Conservation (phyloP, 805 yeast genomes). For the Candida sakaeoensis region DNA sequence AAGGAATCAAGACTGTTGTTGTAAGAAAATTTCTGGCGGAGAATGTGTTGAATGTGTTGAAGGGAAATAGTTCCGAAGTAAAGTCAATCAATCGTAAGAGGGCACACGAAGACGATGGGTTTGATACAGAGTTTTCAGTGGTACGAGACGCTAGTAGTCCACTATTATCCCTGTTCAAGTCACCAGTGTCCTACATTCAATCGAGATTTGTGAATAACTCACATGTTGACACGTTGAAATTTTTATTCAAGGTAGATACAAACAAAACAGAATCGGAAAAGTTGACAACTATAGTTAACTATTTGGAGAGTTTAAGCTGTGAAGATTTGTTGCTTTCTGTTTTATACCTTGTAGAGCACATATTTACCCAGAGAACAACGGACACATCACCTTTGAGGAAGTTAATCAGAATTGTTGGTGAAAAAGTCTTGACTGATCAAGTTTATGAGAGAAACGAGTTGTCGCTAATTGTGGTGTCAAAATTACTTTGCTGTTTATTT, state of each 20-base stretch:
- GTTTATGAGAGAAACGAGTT: constrained; percentile 38
- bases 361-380: neutral
- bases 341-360: constrained; percentile 2
- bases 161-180: neutral
- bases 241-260: neutral
- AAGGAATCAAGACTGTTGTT: neutral
- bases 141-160: constrained; percentile 9
- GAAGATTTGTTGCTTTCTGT: constrained; percentile 9
- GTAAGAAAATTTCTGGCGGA: constrained; percentile 9
- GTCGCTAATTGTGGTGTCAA: constrained; percentile 30
- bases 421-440: constrained; percentile 23
- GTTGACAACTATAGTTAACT: neutral
- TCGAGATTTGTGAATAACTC: neutral
- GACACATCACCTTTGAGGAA: constrained; percentile 7
- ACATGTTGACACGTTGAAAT: constrained; percentile 1
- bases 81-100: neutral
- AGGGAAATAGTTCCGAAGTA: neutral
- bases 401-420: constrained; percentile 29
- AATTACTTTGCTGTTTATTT: constrained; percentile 22
- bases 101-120: constrained; percentile 1
- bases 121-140: constrained; percentile 8
- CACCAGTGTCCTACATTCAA: neutral
- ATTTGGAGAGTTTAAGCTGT: constrained; percentile 7
- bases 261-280: neutral
- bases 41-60: neutral